Base-by-base conservation (phyloP, 108 stramenopile genomes). In the Cyclotella kingstonii region DNA sequence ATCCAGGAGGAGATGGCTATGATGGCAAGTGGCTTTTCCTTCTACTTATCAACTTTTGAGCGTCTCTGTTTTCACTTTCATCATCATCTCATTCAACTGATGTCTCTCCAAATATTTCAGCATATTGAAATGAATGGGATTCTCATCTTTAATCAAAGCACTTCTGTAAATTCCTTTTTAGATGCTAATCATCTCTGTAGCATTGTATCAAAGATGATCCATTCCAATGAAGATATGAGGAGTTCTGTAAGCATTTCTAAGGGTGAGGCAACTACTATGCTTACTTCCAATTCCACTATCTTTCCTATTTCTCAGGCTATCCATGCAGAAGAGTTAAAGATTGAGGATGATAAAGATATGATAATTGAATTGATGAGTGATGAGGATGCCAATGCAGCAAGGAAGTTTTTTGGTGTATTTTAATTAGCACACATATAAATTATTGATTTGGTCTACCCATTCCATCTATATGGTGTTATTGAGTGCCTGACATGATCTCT, bases 371-470 rank as follows among this genome's bases (percentile, higher is more conserved):
- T 59, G 25, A 80, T 86, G 80, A 77, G 80, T 64, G 85, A 83
- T 7, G 85, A 86, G 11, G 85, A 81, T 23, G 82, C 81, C 7
- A 79, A 58, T 40, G 76, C 81, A 46, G 68, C 78, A 19, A 50
- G 85, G 12, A 67, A 56, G 18, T 82, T 34, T 36, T 86, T 84
- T 68, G 85, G 85, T 19, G 85, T 86, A 12, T 40, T 79, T 57
- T 86, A 66, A 50, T n/a, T n/a, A n/a, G n/a, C n/a, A n/a, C n/a
- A n/a, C n/a, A n/a, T n/a, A n/a, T n/a, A n/a, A n/a, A n/a, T n/a
- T n/a, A n/a, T n/a, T n/a, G n/a, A n/a, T n/a, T n/a, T n/a, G n/a
- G n/a, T n/a, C n/a, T n/a, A n/a, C n/a, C n/a, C n/a, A n/a, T n/a
- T n/a, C n/a, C n/a, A n/a, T n/a, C n/a, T n/a, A n/a, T n/a, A n/a